These are phyloP conservation scores for Macrocybe gigantea DNA, from an alignment of 768 basidiomycete genomes.

Conservation along the genomic window DNA sequence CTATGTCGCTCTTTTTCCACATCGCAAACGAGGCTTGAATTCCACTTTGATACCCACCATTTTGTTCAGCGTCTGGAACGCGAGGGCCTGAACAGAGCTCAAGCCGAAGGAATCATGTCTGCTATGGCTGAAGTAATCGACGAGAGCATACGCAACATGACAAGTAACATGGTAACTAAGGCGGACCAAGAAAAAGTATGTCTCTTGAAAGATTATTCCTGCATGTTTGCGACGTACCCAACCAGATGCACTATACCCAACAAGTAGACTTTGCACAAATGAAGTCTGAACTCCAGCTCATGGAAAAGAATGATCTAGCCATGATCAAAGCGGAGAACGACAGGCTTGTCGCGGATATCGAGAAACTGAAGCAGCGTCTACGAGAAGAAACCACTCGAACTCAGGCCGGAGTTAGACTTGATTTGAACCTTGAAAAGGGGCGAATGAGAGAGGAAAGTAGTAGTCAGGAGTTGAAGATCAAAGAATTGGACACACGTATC, in stretches of 20 bases:
- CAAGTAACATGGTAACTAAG: slow-evolving; percentile 92
- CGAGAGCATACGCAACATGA: slow-evolving; percentile 95
- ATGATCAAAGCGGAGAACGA: slow-evolving; percentile 97
- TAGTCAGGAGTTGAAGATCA: slow-evolving; percentile 91
- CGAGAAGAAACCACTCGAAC: slow-evolving; percentile 89
- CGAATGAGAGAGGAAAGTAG: slow-evolving; percentile 90
- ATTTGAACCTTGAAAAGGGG: slow-evolving; percentile 95
- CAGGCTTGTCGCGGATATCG: slow-evolving; percentile 83
- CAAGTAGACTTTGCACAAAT: slow-evolving; percentile 96
- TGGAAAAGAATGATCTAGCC: slow-evolving; percentile 94
- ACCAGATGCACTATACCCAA: slow-evolving; percentile 85
- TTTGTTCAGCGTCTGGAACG: slow-evolving; percentile 88
- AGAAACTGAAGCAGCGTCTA: slow-evolving; percentile 90
- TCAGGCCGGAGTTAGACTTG: slow-evolving; percentile 88
- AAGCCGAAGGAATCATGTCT: slow-evolving; percentile 96
- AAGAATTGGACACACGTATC: slow-evolving; percentile 95
- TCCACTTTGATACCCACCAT: slow-evolving; percentile 94
- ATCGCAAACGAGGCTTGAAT: slow-evolving; percentile 30
- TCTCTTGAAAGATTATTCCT: background rate
- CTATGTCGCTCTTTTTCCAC: slow-evolving; percentile 22
- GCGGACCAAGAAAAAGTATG: slow-evolving; percentile 93
- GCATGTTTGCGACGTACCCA: background rate
- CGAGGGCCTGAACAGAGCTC: slow-evolving; percentile 83
- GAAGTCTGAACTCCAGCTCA: slow-evolving; percentile 92
- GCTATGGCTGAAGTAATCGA: slow-evolving; percentile 97